Evolutionary conservation across 2,329 filamentous ascomycete genomes (phyloP).

Genomic region (Exophiala aquamarina): DNA sequence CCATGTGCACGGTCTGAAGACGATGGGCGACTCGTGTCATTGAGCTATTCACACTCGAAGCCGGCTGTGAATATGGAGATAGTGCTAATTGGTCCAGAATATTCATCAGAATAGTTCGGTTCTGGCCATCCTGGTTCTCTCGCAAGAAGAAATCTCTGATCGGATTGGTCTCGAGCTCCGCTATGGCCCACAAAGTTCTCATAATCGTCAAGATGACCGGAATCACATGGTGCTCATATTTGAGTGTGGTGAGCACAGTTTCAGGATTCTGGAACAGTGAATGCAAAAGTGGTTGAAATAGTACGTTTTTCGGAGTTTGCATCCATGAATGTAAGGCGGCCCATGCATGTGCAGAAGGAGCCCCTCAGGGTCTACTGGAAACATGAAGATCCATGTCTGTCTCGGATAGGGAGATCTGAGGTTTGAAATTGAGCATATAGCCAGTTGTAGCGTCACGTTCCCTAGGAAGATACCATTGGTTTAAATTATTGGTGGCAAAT

Average conservation of each 20-base stretch:
- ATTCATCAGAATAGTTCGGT: slow-evolving; percentile 4
- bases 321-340: neutral
- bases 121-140: neutral
- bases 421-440: slow-evolving; percentile 4
- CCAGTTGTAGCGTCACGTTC: slow-evolving; percentile 5
- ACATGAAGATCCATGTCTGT: neutral
- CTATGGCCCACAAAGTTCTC: slow-evolving; percentile 7
- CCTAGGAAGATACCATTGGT: neutral
- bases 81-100: slow-evolving; percentile 2
- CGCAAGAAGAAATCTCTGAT: slow-evolving; percentile 5
- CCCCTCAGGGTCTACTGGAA: slow-evolving; percentile 5
- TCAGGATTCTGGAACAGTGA: slow-evolving; percentile 1
- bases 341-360: slow-evolving; percentile 5
- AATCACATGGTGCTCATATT: slow-evolving; percentile 3
- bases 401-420: neutral
- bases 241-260: neutral
- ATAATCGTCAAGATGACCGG: slow-evolving; percentile 3
- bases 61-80: neutral
- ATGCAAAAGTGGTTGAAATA: slow-evolving; percentile 1
- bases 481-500: neutral
- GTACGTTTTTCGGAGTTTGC: neutral
- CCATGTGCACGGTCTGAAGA: slow-evolving; percentile 3
- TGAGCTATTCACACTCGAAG: too few relatives aligned
- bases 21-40: neutral
- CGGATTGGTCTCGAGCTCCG: slow-evolving; percentile 4